phyloP scores from a whole-genome alignment of 768 basidiomycete species.

The Trametopsis cervina region DNA sequence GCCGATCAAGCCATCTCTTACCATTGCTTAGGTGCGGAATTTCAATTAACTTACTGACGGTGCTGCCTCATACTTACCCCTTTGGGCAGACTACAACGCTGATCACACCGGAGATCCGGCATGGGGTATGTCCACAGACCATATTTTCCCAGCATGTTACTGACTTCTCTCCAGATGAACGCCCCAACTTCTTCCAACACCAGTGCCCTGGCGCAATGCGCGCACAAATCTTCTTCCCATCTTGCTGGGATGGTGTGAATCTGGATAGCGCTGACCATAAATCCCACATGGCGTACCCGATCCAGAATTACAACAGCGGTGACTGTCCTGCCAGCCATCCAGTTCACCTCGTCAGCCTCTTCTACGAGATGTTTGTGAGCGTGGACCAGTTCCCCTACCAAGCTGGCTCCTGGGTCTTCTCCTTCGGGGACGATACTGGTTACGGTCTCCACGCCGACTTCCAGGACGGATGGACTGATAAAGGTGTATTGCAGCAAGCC shows the following conservation, averaged over 20 bases:
- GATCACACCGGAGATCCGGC: conserved; percentile 13
- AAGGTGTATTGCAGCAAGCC: conserved; percentile 12
- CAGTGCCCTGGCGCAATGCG: conserved; percentile 22
- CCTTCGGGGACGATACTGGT: conserved; percentile 19
- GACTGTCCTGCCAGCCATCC: conserved; percentile 18
- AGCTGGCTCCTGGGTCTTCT: conserved; percentile 16
- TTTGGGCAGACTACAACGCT: conserved; percentile 13
- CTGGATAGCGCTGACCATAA: conserved; percentile 31
- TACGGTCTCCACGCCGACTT: conserved; percentile 20
- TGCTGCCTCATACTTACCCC: neutral
- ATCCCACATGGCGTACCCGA: conserved; percentile 30
- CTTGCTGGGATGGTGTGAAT: conserved; percentile 34
- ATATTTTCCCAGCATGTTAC: neutral
- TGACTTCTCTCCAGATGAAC: conserved; percentile 3
- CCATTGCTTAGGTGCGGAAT: conserved; percentile 18
- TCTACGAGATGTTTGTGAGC: conserved; percentile 18
- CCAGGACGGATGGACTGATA: conserved; percentile 17
- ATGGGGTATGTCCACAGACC: neutral
- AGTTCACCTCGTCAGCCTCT: conserved; percentile 18
- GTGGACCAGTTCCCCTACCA: conserved; percentile 12
- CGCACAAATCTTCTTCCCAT: conserved; percentile 25
- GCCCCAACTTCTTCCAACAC: conserved; percentile 12
- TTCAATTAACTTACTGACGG: neutral
- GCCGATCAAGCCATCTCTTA: conserved; percentile 27
- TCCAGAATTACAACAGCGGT: conserved; percentile 16